phyloP scores from a whole-genome alignment of 2,329 filamentous ascomycete genomes.

The Colletotrichum paranaense region DNA sequence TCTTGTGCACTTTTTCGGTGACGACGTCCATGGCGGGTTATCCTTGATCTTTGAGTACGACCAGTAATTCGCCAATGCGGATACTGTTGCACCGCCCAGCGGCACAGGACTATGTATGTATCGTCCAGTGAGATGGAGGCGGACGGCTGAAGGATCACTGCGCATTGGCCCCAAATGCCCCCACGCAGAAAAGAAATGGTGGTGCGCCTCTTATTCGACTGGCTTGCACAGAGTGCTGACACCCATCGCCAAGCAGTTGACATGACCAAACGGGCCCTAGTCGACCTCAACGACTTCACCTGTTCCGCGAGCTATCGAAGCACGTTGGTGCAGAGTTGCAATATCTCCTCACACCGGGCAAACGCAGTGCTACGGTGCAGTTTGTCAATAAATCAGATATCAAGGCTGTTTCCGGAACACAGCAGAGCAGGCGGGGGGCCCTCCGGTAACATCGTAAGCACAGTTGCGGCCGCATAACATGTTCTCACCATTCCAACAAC shows the following conservation, averaged over 20 bases:
- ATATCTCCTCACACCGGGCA: neutral
- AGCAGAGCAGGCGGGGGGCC: neutral
- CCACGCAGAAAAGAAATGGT: neutral
- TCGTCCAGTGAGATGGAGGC: constrained; percentile 7
- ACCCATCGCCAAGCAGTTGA: constrained; percentile 21
- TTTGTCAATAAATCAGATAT: no score
- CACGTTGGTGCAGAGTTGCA: constrained; percentile 17
- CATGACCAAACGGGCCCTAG: constrained; percentile 2
- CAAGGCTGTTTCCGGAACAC: neutral
- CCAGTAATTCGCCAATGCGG: neutral
- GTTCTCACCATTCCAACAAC: neutral
- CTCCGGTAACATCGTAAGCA: neutral
- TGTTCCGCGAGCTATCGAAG: neutral
- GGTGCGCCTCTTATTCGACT: neutral
- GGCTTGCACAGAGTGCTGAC: constrained; percentile 24
- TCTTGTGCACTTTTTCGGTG: neutral
- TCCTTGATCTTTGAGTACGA: neutral
- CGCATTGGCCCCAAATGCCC: neutral
- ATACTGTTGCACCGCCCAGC: constrained; percentile 17
- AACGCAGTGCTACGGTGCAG: neutral
- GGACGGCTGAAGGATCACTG: neutral
- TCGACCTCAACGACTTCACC: constrained; percentile 11
- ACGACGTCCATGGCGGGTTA: neutral
- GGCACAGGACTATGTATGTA: neutral
- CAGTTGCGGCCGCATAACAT: neutral